Conservation (phyloP, 345 rosid species). For the Brassica rapa region DNA sequence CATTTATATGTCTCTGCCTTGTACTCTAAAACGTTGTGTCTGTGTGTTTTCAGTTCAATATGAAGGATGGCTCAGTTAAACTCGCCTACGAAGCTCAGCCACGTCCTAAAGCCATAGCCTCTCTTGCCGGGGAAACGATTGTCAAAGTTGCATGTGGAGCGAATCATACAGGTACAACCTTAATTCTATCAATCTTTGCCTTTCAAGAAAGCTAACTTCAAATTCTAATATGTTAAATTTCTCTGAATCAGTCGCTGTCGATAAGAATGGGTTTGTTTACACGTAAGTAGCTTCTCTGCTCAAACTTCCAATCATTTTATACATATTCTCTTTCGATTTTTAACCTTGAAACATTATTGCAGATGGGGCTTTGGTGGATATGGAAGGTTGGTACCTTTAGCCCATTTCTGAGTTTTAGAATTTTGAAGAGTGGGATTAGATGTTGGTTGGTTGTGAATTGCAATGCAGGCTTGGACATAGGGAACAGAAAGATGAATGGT, state of each 20-base stretch:
- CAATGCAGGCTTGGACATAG: conserved; percentile 95
- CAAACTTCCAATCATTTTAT: not conserved
- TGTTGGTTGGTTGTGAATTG: conserved; percentile 21
- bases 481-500: conserved; percentile 99
- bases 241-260: conserved; percentile 74
- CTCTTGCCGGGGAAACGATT: conserved; percentile 78
- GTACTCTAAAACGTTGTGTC: not conserved
- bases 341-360: conserved; percentile 33
- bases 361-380: conserved; percentile 99
- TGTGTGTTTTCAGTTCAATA: conserved; percentile 63
- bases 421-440: conserved; percentile 27
- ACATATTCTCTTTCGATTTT: not conserved
- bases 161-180: conserved; percentile 82
- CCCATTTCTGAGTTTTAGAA: not conserved
- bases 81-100: conserved; percentile 97
- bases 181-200: not conserved
- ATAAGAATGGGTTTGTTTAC: conserved; percentile 87
- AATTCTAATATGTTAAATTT: conserved; percentile 25
- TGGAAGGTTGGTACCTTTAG: conserved; percentile 73
- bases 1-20: not conserved
- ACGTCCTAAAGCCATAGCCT: conserved; percentile 74
- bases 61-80: conserved; percentile 88
- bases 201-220: conserved; percentile 8
- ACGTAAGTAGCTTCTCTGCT: conserved; percentile 60
- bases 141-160: conserved; percentile 95